Evolutionary conservation across 208 protist species (phyloP), one percentile per base, ranked within the genome.

Genomic region (Leishmania guyanensis): DNA sequence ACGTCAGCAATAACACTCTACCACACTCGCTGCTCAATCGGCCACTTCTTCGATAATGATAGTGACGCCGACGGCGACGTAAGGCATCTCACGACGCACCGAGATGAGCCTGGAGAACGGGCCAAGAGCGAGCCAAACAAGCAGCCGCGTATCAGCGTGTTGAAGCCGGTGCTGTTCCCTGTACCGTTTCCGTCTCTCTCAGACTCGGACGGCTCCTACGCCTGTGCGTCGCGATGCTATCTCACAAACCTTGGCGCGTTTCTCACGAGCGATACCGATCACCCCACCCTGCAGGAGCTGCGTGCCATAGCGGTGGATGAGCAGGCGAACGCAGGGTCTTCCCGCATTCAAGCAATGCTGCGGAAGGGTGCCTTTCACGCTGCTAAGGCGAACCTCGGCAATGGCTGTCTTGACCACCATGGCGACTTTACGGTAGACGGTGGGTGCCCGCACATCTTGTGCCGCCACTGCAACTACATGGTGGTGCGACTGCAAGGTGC

Each of bases 401-500:
- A 97, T 78, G 94, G 91, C 46, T 89, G 85, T 39, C 81, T 83
- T 14, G 91, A 96, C 77, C 85, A 87, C 65, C 78, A 78, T 39
- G 83, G 78, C 51, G 82, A 92, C 69, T 72, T 29, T 29, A 76
- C 65, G 12, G 78, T 20, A 22, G 82, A 78, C 16, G 94, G 92
- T 56, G 94, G 92, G n/a, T 97, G 94, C 75, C 84, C 91, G 14
- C 76, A 92, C 71, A 92, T 96, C 3, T 20, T 89, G 50, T 97
- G 94, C 43, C 85, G 83, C 29, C 89, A 87, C 74, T 97, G 94
- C 79, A 90, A 93, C 69, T 96, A 96, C 85, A 86, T 84, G 46
- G 90, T 96, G 0, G 86, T 97, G 39, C 92, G 94, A 16, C 89
- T 97, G 14, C 94, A 97, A 79, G 92, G 86, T 0, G 94, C 92